Base-by-base conservation (phyloP, 306 rosid species). In the Fragaria vesca region DNA sequence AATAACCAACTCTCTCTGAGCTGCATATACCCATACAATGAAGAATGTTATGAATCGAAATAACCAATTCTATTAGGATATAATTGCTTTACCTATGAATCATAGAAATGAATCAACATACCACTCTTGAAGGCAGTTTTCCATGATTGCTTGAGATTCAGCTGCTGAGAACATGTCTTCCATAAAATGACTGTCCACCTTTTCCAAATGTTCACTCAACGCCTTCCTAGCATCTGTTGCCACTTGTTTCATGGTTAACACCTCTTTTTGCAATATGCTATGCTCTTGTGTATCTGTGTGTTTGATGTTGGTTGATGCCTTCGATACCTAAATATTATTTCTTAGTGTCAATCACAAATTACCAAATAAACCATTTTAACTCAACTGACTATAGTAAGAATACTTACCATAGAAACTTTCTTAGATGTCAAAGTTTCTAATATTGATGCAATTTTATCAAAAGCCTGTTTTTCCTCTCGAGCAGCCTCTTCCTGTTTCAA, bases 401-500 rank as follows among this genome's bases (percentile, higher is more conserved):
- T 55, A 74, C 87, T 36, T 74, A 90, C 97, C 90, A 85, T 83
- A 66, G 83, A 81, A 69, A 81, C 79, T 81, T 87, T 94, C 81
- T 88, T 94, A 42, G 97, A 85, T 52, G 95, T 88, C 78, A 91
- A 76, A 74, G 80, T 71, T 76, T 82, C 87, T 83, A 94, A 79
- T 48, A 94, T 87, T 62, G 82, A 80, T 61, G 91, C 84, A 68
- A 94, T 91, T 78, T 90, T 82, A 75, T 82, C 88, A 32, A 94
- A 43, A 60, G 96, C 95, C 52, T 81, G 87, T 73, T 68, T 86
- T 80, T 94, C 97, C 72, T 94, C 98, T 78, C 79, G 88, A 21
- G 71, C 86, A 63, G 86, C 88, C 85, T 89, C 89, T 70, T 90
- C 97, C 98, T 94, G 91, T 86, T 86, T 77, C 58, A 81, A 21